phyloP scores from a whole-genome alignment of 2,329 filamentous ascomycete genomes.

The Colletotrichum neosansevieriae region DNA sequence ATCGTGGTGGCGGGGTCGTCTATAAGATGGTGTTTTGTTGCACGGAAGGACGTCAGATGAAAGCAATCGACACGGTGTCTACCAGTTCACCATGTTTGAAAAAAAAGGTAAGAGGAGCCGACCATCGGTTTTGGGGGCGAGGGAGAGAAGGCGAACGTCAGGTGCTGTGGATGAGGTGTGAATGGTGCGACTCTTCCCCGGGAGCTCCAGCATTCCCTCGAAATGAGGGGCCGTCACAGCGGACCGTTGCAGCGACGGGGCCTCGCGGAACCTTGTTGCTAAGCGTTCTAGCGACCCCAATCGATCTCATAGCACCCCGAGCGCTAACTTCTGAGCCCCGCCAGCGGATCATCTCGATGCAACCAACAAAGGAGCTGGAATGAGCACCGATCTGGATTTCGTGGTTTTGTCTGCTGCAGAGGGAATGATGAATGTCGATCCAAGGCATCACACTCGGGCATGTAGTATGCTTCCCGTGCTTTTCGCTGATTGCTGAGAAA shows the following conservation, averaged over 20 bases:
- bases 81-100: neutral
- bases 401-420: too few relatives aligned
- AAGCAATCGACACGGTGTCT: neutral
- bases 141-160: neutral
- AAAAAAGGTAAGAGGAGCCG: neutral
- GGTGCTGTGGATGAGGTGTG: conserved; percentile 1
- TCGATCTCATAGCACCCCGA: conserved; percentile 1
- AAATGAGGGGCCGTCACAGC: neutral
- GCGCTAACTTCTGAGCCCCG: conserved; percentile 25
- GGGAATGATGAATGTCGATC: too few relatives aligned
- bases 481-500: too few relatives aligned
- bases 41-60: too few relatives aligned
- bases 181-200: conserved; percentile 20
- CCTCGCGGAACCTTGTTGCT: conserved; percentile 16
- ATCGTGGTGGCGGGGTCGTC: conserved; percentile 23
- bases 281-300: neutral
- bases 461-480: too few relatives aligned
- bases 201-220: neutral
- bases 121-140: neutral
- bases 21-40: too few relatives aligned
- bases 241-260: neutral
- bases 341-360: conserved; percentile 27
- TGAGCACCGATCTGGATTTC: neutral
- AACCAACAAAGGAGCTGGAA: neutral
- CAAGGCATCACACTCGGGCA: too few relatives aligned